Evolutionary conservation across 108 stramenopile species (phyloP), one percentile per base, ranked within the genome.

Genomic region (Schizochytrium sp.): DNA sequence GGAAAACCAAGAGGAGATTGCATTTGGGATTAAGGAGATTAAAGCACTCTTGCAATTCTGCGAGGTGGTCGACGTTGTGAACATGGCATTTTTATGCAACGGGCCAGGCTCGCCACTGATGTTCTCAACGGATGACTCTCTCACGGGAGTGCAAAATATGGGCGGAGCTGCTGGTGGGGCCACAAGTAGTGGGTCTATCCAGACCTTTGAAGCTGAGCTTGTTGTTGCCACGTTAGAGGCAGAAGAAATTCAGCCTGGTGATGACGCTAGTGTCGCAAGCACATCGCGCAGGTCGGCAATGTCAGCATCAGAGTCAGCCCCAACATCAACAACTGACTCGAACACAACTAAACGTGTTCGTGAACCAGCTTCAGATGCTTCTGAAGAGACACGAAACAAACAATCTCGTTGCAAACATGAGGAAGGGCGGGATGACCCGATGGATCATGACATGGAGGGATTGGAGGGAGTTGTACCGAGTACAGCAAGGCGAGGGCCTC

Each of bases 161-260:
- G 64, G 64, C 64, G 64, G 64, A 7, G 28, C 10, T 44, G 8
- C 64, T 44, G 28, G 42, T 44, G 64, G 28, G 19, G 28, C 12
- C 28, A 69, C 28, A 44, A 44, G 2, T 7, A 19, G 17, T 5
- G 76, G 76, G 10, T 5, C 47, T 38, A 83, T 83, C 47, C 47
- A 83, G 15, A 83, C 76, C 76, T 83, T 83, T 55, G n/a, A 83
- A 53, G 76, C 76, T 38, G 76, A 83, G 76, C 76, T 83, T 53
- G 53, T 83, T 2, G 53, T 83, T 10, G 76, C 76, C 47, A 83
- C 76, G 50, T 53, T 83, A 47, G 76, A 83, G 53, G 76, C 53
- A n/a, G 76, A 83, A 53, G 76, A 83, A 50, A 83, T 83, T 42
- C 17, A 50, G 0, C 76, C 19, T n/a, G 47, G 12, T 47, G 76